phyloP scores from a whole-genome alignment of 2,329 filamentous ascomycete species.

The Trichoderma brevicompactum region DNA sequence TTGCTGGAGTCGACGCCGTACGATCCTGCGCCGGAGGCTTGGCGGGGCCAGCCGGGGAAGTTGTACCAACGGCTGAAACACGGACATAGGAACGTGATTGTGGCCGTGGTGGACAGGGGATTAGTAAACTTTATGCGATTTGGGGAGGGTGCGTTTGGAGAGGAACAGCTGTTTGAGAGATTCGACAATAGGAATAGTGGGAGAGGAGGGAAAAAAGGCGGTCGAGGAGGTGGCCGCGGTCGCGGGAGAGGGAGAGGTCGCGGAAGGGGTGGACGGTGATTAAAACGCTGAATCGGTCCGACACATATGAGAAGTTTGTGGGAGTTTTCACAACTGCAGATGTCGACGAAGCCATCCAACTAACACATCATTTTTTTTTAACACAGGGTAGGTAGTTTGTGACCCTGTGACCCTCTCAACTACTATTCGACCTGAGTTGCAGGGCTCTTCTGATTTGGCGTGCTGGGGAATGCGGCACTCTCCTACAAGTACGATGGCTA shows the following conservation, averaged over 20 bases:
- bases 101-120: slow-evolving; percentile 89
- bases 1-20: slow-evolving; percentile 76
- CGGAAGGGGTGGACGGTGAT: slow-evolving; percentile 36
- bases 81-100: slow-evolving; percentile 78
- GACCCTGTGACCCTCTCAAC: neutral
- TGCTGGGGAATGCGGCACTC: neutral
- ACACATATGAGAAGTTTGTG: neutral
- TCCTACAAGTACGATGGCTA: slow-evolving; percentile 3
- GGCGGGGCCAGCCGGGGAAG: slow-evolving; percentile 48
- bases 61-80: slow-evolving; percentile 82
- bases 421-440: neutral
- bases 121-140: slow-evolving; percentile 86
- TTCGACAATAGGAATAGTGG: slow-evolving; percentile 50
- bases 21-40: slow-evolving; percentile 56
- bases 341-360: neutral
- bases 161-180: slow-evolving; percentile 71
- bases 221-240: slow-evolving; percentile 48
- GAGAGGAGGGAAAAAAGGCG: slow-evolving; percentile 48
- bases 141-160: slow-evolving; percentile 77
- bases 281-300: slow-evolving; percentile 16
- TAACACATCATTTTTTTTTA: neutral
- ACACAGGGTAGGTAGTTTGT: neutral
- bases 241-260: slow-evolving; percentile 39
- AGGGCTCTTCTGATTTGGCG: neutral
- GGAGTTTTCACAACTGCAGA: neutral